Evolutionary conservation across 2,329 filamentous ascomycete species (phyloP), one percentile per base, ranked within the genome.

Genomic region (Scytalidium lignicola): DNA sequence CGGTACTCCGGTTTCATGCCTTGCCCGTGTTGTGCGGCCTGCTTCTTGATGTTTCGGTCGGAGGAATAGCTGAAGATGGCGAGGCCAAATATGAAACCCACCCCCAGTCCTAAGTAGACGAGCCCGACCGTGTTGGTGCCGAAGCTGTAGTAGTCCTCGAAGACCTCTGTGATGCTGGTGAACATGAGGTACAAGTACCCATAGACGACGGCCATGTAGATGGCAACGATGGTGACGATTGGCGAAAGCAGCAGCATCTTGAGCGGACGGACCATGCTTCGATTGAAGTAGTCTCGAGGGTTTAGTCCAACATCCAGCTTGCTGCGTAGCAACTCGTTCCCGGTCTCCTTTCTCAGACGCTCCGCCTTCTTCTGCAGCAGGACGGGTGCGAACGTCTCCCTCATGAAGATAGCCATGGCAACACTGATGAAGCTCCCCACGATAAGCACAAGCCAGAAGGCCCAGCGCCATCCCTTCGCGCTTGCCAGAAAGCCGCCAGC

Each of bases 171-270:
- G 59, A 73, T 78, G 1, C 76, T 75, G 2, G 72, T 68, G 2
- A 79, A 65, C 37, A 79, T 74, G 0, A 73, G 74, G 57, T 79
- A 80, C 0, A 78, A 61, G 0, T 76, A 65, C 20, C 76, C 72
- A 51, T 80, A 80, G 1, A 77, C 57, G 1, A 78, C 64, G 0
- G 70, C 70, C 7, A 79, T 64, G 49, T 79, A 79, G 0, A 77
- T 19, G 0, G 70, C 32, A 52, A 78, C 66, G 3, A 72, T 60
- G 3, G 69, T 44, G 9, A 68, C 62, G 46, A 69, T 65, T 10
- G 66, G 65, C 39, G 67, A 65, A 32, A 56, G 50, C 43, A 58
- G 57, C 18, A 65, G 57, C 58, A 70, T 62, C 58, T 74, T 75
- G 37, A 73, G 54, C 2, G 77, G 76, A 2, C 77, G 72, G 8